These are phyloP conservation scores for Mycena pura DNA, from an alignment of 768 basidiomycete species.

Conservation along the genomic window DNA sequence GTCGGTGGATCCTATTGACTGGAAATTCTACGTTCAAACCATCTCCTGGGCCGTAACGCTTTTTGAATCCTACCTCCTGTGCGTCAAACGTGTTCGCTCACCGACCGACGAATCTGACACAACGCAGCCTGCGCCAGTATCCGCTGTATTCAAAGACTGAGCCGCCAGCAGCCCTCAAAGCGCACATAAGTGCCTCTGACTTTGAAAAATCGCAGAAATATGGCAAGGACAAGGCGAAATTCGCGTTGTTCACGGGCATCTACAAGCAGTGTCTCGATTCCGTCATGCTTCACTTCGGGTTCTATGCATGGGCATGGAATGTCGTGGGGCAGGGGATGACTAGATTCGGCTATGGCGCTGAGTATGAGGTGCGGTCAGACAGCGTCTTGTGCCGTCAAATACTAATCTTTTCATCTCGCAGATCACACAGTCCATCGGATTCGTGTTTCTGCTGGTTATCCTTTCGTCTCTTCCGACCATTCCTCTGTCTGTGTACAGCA, in stretches of 20 bases:
- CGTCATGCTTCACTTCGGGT: conserved; percentile 71
- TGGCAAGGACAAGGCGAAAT: conserved; percentile 89
- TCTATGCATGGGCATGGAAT: conserved; percentile 86
- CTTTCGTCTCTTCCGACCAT: conserved; percentile 71
- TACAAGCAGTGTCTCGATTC: conserved; percentile 79
- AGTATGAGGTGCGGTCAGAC: conserved; percentile 68
- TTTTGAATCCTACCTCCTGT: conserved; percentile 91
- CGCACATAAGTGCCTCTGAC: conserved; percentile 69
- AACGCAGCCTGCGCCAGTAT: conserved; percentile 71
- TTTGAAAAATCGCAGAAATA: conserved; percentile 93
- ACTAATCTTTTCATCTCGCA: conserved; percentile 35
- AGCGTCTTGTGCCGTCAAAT: background rate
- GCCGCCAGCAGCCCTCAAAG: conserved; percentile 74
- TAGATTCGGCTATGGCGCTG: conserved; percentile 68
- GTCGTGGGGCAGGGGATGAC: conserved; percentile 57
- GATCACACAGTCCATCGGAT: conserved; percentile 87
- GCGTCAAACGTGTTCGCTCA: conserved; percentile 38
- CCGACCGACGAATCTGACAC: conserved; percentile 6
- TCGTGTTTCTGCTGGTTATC: conserved; percentile 71
- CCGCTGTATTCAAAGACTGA: conserved; percentile 79
- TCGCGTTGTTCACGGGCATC: conserved; percentile 74
- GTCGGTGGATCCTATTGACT: conserved; percentile 73
- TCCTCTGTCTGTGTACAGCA: conserved; percentile 83
- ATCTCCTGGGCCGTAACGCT: conserved; percentile 81
- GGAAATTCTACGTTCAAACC: conserved; percentile 80